Conservation (phyloP, 1,284 basidiomycete genomes). For the Rhodotorula mucilaginosa region DNA sequence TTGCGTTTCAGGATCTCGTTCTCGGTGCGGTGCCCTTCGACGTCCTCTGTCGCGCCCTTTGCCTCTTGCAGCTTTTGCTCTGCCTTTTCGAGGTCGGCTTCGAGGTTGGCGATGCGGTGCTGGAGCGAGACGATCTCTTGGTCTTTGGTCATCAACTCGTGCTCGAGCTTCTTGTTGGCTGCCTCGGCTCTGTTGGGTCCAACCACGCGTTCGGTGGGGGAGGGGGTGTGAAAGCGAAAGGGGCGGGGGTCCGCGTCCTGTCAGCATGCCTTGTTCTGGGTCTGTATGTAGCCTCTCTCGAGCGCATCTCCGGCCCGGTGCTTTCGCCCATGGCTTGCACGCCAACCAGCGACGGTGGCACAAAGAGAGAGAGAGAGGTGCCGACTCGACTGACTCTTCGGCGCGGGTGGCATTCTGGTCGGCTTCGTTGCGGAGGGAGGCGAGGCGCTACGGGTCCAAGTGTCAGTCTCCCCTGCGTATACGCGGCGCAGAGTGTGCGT, state of each 20-base stretch:
- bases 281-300: too few species aligned
- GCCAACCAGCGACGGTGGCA: too few species aligned
- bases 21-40: slow-evolving; percentile 69
- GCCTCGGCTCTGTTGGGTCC: slow-evolving; percentile 60
- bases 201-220: background rate
- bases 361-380: background rate
- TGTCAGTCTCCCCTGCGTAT: background rate
- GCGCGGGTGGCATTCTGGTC: slow-evolving; percentile 76
- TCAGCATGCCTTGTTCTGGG: too few species aligned
- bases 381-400: slow-evolving; percentile 53
- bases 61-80: slow-evolving; percentile 70
- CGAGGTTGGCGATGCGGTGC: slow-evolving; percentile 70
- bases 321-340: background rate
- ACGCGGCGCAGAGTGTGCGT: background rate
- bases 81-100: slow-evolving; percentile 70
- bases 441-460: slow-evolving; percentile 53
- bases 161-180: slow-evolving; percentile 69
- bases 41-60: slow-evolving; percentile 69
- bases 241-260: background rate
- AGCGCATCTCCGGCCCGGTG: background rate
- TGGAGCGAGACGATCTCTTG: slow-evolving; percentile 82
- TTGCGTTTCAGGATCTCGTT: slow-evolving; percentile 79
- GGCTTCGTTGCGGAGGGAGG: slow-evolving; percentile 75
- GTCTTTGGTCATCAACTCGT: slow-evolving; percentile 75
- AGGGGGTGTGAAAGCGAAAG: background rate